Conservation (phyloP, 2,329 filamentous ascomycete genomes). For the Venturia aucupariae region DNA sequence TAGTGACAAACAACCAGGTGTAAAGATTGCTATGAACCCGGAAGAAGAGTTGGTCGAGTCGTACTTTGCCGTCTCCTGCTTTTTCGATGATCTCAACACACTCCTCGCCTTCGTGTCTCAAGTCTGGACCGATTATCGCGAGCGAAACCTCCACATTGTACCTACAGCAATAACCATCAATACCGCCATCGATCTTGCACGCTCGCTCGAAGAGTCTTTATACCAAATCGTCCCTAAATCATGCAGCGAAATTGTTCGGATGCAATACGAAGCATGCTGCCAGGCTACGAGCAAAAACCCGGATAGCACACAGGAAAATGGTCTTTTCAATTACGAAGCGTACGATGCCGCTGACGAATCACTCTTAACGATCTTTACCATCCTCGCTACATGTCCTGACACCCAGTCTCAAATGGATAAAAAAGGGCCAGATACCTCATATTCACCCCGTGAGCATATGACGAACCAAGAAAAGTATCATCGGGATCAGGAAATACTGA, state of each 20-base stretch:
- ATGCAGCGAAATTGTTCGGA: slow-evolving; percentile 17
- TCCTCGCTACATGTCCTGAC: no score
- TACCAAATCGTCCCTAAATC: slow-evolving; percentile 4
- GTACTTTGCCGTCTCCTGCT: slow-evolving; percentile 18
- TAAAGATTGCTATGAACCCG: not conserved
- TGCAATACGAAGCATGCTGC: not conserved
- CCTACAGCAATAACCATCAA: slow-evolving; percentile 27
- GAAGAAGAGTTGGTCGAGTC: not conserved
- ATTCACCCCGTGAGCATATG: no score
- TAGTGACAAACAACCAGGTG: not conserved
- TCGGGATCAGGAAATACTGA: no score
- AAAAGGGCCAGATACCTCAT: no score
- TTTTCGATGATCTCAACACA: slow-evolving; percentile 24
- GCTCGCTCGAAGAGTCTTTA: not conserved
- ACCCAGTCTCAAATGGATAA: no score
- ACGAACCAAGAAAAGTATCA: no score
- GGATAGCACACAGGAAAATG: not conserved
- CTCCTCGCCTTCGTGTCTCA: slow-evolving; percentile 22
- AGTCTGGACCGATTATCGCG: slow-evolving; percentile 25
- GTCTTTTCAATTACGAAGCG: not conserved
- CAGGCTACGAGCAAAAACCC: not conserved
- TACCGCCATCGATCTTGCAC: slow-evolving; percentile 22
- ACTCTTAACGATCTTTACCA: no score
- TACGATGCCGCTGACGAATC: not conserved
- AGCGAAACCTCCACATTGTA: slow-evolving; percentile 23